Conservation (phyloP, 2,329 filamentous ascomycete genomes). For the Monilinia laxa region DNA sequence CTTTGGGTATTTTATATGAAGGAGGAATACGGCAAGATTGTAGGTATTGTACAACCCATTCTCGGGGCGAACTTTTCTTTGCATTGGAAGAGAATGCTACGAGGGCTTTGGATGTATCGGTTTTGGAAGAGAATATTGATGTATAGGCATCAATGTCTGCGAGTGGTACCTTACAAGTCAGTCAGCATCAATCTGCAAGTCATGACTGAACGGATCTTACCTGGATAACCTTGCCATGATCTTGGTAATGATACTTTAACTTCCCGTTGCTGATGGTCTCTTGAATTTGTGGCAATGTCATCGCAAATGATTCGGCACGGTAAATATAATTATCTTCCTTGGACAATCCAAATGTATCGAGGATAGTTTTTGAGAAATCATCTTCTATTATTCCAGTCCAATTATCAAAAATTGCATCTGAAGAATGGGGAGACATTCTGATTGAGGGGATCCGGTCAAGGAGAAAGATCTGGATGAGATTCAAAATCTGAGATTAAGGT, state of each 20-base stretch:
- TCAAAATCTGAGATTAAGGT: neutral
- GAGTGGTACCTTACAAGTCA: conserved; percentile 29
- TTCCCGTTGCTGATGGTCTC: conserved; percentile 25
- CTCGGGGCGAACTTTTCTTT: conserved; percentile 60
- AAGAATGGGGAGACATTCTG: conserved; percentile 20
- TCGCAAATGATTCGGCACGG: conserved; percentile 34
- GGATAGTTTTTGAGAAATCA: conserved; percentile 31
- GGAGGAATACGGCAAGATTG: conserved; percentile 49
- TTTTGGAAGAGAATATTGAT: conserved; percentile 61
- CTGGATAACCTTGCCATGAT: conserved; percentile 31
- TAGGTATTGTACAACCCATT: conserved; percentile 57
- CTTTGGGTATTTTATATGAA: conserved; percentile 48
- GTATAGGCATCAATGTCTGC: conserved; percentile 66
- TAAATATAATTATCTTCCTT: conserved; percentile 33
- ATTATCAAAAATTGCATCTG: conserved; percentile 31
- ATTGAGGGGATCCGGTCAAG: neutral
- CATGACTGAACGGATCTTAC: conserved; percentile 7
- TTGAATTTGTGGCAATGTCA: conserved; percentile 33
- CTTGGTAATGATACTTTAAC: conserved; percentile 34
- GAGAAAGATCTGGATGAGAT: no score
- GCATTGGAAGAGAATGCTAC: conserved; percentile 65
- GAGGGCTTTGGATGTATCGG: conserved; percentile 60
- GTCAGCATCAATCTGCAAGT: conserved; percentile 23
- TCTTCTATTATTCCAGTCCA: conserved; percentile 31
- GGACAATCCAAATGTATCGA: conserved; percentile 31